Conservation (phyloP, 768 basidiomycete species). For the Hortiboletus campestris region DNA sequence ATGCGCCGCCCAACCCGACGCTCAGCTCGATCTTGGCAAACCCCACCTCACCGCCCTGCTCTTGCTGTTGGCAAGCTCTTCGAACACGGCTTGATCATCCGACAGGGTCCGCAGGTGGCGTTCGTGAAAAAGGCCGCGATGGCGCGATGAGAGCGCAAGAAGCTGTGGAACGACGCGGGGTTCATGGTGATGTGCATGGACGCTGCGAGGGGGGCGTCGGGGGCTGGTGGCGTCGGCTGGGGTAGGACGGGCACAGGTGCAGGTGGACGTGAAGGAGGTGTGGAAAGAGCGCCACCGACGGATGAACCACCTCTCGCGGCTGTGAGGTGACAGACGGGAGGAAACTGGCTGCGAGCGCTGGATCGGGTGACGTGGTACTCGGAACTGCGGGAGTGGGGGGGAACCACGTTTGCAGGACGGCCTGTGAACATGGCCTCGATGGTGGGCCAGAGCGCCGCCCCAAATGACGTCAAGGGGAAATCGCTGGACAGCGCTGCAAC, state of each 20-base stretch:
- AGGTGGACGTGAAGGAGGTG: not conserved
- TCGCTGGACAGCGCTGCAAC: constrained; percentile 71
- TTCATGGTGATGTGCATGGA: constrained; percentile 76
- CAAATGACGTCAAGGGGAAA: constrained; percentile 87
- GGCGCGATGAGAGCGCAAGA: constrained; percentile 64
- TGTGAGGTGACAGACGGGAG: constrained; percentile 53
- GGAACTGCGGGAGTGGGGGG: constrained; percentile 32
- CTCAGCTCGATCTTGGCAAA: constrained; percentile 86
- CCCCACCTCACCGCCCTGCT: constrained; percentile 51
- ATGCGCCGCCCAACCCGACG: constrained; percentile 56
- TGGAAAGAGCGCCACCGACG: not conserved
- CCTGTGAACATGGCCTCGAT: constrained; percentile 86
- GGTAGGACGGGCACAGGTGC: constrained; percentile 19
- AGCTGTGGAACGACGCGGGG: constrained; percentile 63
- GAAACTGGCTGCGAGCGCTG: constrained; percentile 51
- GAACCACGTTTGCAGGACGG: constrained; percentile 30
- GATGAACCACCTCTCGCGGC: constrained; percentile 35
- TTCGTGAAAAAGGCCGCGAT: constrained; percentile 83
- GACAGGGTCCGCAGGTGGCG: constrained; percentile 73
- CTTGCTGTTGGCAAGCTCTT: constrained; percentile 69
- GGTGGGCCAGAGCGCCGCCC: constrained; percentile 79
- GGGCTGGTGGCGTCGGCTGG: constrained; percentile 26
- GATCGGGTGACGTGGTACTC: constrained; percentile 37
- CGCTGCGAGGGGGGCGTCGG: constrained; percentile 49
- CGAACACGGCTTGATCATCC: constrained; percentile 80